Evolutionary conservation across 257 asterid genomes (phyloP), one percentile per base, ranked within the genome.

Genomic region (Nicotiana otophora): DNA sequence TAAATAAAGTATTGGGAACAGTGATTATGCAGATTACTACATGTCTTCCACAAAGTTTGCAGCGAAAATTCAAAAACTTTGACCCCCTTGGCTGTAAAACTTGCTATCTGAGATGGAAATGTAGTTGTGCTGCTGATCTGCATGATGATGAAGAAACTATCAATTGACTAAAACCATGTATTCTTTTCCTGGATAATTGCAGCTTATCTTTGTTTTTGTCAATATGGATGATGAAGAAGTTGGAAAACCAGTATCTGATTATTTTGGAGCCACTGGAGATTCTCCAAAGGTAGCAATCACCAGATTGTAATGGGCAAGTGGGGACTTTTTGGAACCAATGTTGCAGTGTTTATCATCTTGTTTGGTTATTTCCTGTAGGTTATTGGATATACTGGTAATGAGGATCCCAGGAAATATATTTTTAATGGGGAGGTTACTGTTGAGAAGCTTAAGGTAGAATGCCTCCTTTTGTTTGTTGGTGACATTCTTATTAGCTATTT

Each of bases 171-270:
- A 61, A 81, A 68, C 67, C 58, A 12, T 81, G 87, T 20, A 82
- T 69, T 83, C 17, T 87, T 82, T 28, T 79, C 31, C 23, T 65
- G 17, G 51, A 72, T 81, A 77, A 78, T 60, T 90, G 91, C 94
- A 96, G 98, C 93, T 96, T 85, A 51, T 94, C 79, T 96, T 92
- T 83, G 97, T 96, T 11, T 81, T 88, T 76, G 93, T 94, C 90
- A 91, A 92, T 77, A 68, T 88, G 88, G 99, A 90, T 88, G 87
- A 94, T 88, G 97, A 93, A 85, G 98, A 93, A 75, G 92, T 85
- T 31, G 99, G 98, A 85, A 91, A 83, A 87, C 97, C 98, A 3
- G 98, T 96, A 36, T 96, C 98, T 33, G 95, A 94, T 81, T 94
- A 91, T 86, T 94, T 96, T 87, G 98, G 99, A 75, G 85, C 95